Conservation (phyloP, 441 rosid genomes). For the Erodium trifolium region DNA sequence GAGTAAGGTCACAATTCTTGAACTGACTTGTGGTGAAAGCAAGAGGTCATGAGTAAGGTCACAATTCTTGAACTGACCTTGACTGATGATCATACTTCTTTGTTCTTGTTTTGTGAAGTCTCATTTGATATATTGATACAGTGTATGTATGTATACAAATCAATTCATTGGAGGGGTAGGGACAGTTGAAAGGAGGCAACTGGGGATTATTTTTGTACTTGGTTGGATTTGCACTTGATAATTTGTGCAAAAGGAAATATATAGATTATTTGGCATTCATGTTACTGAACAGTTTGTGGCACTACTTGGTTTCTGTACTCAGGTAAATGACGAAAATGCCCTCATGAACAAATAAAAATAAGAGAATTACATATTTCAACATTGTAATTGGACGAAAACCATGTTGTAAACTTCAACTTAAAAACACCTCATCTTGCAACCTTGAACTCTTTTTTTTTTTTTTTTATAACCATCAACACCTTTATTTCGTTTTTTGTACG, state of each 20-base stretch:
- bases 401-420: too few relatives aligned
- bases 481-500: too few relatives aligned
- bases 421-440: too few relatives aligned
- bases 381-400: too few relatives aligned
- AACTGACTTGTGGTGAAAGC: slow-evolving; percentile 20
- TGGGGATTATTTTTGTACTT: background rate
- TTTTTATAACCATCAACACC: too few relatives aligned
- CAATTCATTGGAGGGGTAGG: background rate
- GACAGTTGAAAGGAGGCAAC: background rate
- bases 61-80: background rate
- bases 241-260: background rate
- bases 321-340: too few relatives aligned
- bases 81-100: background rate
- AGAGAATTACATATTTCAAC: too few relatives aligned
- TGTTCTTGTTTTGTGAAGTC: slow-evolving; percentile 9
- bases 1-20: background rate
- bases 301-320: too few relatives aligned
- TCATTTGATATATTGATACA: too few relatives aligned
- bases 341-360: too few relatives aligned
- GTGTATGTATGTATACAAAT: too few relatives aligned
- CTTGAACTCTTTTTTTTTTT: too few relatives aligned
- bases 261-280: background rate
- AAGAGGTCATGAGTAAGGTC: slow-evolving; percentile 18
- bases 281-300: background rate
- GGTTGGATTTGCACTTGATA: background rate